Base-by-base conservation (phyloP, 495 filamentous ascomycete species). In the Pseudotulostoma volvatum region DNA sequence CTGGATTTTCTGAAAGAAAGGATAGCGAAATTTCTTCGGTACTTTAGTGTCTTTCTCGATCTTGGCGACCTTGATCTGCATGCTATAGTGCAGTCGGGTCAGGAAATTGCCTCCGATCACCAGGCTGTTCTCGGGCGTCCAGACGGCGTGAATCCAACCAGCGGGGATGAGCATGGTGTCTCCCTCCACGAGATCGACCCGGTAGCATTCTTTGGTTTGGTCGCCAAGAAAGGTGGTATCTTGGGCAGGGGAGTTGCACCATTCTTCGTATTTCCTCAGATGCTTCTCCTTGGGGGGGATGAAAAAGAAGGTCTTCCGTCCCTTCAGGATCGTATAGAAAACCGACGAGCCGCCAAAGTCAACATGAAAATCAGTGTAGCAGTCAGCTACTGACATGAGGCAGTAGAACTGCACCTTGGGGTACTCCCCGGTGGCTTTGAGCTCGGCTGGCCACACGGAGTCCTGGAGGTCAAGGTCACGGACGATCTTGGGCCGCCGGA, bases 141-240 rank as follows among this genome's bases (percentile, higher is more conserved):
- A 84, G 4, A 84, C 79, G 9, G 79, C 79, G 49, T 84, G 79
- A 38, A 84, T 84, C 79, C 79, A 84, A 8, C 79, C 79, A 9
- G 79, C 79, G 3, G 79, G 79, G 40, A 84, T 84, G 30, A 84
- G 57, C 74, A 84, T 81, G 3, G 79, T 84, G 49, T 84, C 79
- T 7, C 79, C 79, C 45, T 78, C 74, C 13, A 62, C 68, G 4
- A 84, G 71, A 44, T 81, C 77, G 32, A 84, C 75, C 18, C 79
- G 69, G 42, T 77, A 79, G 53, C 79, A 84, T 42, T 81, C 77
- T 43, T 80, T 78, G 8, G 77, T 80, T 48, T 78, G 72, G 37
- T 74, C 64, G 0, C 70, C 71, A 13, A 81, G 63, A 43, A 76
- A 81, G 2, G 76, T 79, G 40, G 66, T 72, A 42, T 81, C 76